phyloP scores from a whole-genome alignment of 2,329 filamentous ascomycete genomes.

The Colletotrichum horii region DNA sequence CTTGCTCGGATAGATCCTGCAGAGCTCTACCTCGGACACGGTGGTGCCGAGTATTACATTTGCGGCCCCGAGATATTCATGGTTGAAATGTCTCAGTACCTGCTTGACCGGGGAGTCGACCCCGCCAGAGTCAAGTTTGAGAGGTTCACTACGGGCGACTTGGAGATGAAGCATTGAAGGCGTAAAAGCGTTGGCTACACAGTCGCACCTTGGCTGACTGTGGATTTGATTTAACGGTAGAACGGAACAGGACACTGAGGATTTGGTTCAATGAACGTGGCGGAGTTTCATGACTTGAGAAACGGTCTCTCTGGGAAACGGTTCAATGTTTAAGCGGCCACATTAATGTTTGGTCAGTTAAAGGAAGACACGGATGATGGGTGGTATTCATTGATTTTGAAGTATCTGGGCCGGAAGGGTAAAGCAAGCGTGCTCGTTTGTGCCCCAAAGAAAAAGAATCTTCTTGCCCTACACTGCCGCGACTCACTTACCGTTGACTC shows the following conservation, averaged over 20 bases:
- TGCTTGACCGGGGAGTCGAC: constrained; percentile 45
- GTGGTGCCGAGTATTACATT: constrained; percentile 57
- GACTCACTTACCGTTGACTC: not conserved
- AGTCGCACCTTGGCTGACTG: not conserved
- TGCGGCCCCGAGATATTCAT: constrained; percentile 62
- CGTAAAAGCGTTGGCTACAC: not conserved
- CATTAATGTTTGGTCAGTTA: not conserved
- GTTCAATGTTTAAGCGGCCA: not conserved
- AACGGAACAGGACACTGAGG: not conserved
- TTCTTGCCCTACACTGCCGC: not conserved
- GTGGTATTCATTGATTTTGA: not conserved
- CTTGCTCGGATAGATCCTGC: constrained; percentile 47
- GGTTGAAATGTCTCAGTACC: constrained; percentile 51
- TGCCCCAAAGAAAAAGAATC: not conserved
- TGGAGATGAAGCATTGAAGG: constrained; percentile 30
- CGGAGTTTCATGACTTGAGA: not conserved
- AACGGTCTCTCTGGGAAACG: not conserved
- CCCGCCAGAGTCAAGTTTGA: constrained; percentile 47
- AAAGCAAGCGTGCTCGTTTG: not conserved
- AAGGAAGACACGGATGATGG: not conserved
- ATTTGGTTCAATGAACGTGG: not conserved
- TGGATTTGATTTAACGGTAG: not conserved
- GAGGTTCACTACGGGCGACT: constrained; percentile 51
- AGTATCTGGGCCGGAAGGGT: not conserved
- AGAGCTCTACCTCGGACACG: constrained; percentile 50